phyloP scores from a whole-genome alignment of 768 basidiomycete species.

The Trametes cubensis region DNA sequence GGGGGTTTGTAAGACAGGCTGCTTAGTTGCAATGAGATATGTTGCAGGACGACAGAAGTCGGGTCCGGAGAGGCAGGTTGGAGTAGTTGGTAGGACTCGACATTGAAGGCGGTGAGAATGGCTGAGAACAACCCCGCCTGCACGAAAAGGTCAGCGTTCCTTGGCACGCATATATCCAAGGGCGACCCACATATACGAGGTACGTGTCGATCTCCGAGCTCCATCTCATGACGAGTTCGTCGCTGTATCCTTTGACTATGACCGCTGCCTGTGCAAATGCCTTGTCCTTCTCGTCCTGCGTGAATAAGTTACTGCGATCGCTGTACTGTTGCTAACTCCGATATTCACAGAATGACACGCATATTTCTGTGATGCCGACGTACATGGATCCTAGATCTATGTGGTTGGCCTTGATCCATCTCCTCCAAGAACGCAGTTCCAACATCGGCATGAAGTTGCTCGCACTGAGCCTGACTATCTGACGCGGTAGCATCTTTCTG shows the following conservation, averaged over 20 bases:
- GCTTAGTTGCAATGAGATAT: constrained; percentile 18
- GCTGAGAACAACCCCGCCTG: constrained; percentile 34
- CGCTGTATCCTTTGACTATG: constrained; percentile 3
- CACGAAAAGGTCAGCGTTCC: too few relatives aligned
- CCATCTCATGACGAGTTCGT: constrained; percentile 3
- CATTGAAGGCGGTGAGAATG: constrained; percentile 30
- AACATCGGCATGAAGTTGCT: too few relatives aligned
- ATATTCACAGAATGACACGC: too few relatives aligned
- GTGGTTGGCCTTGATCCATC: too few relatives aligned
- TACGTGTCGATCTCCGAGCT: constrained; percentile 11
- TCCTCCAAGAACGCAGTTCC: too few relatives aligned
- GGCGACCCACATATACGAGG: constrained; percentile 1
- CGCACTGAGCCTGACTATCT: too few relatives aligned
- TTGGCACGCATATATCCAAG: not conserved
- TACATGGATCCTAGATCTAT: too few relatives aligned
- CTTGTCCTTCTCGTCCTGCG: constrained; percentile 40
- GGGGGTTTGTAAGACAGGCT: constrained; percentile 8
- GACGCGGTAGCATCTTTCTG: too few relatives aligned
- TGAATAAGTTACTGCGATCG: not conserved
- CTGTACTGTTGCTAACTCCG: not conserved
- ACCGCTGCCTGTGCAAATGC: constrained; percentile 1
- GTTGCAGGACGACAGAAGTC: not conserved
- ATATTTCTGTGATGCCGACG: not conserved
- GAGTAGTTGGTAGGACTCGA: constrained; percentile 26
- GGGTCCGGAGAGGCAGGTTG: constrained; percentile 13